These are phyloP conservation scores for Gymnopus androsaceus DNA, from an alignment of 1,284 basidiomycete species.

Conservation along the genomic window DNA sequence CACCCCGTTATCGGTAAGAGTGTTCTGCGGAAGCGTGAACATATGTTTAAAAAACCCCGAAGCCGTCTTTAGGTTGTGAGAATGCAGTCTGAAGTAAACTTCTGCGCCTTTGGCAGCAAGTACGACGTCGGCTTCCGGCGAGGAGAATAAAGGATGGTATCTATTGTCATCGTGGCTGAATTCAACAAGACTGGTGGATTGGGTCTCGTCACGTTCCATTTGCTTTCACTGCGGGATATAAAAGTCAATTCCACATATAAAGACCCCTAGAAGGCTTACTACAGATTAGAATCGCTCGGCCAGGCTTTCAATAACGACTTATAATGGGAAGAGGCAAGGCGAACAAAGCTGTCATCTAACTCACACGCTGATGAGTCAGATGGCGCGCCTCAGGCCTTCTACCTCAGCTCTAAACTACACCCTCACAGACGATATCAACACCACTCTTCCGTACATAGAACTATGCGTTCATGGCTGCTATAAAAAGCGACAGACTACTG, in stretches of 20 bases:
- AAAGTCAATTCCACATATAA: not conserved
- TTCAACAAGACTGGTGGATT: constrained; percentile 5
- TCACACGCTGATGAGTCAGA: too few relatives aligned
- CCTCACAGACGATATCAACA: too few relatives aligned
- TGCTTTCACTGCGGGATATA: not conserved
- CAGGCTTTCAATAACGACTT: too few relatives aligned
- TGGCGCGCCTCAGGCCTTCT: too few relatives aligned
- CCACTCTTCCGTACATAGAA: too few relatives aligned
- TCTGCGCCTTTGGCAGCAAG: constrained; percentile 39
- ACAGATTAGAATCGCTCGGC: too few relatives aligned
- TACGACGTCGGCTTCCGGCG: constrained; percentile 42
- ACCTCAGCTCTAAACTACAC: too few relatives aligned
- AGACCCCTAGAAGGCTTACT: not conserved
- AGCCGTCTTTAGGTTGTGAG: constrained; percentile 59
- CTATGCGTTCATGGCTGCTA: too few relatives aligned
- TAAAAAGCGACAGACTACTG: too few relatives aligned
- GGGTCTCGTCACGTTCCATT: constrained; percentile 12
- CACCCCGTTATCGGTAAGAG: constrained; percentile 26
- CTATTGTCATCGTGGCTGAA: not conserved
- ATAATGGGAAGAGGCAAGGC: too few relatives aligned
- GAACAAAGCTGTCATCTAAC: too few relatives aligned
- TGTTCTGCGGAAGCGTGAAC: constrained; percentile 55
- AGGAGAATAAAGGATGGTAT: constrained; percentile 50
- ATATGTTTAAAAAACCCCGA: constrained; percentile 64
- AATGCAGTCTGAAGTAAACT: constrained; percentile 57